Percentiles rank a stretch among this genome's conserved stretches.
Conservation (phyloP, 169 alveolate species). For the Plasmodium adleri region DNA sequence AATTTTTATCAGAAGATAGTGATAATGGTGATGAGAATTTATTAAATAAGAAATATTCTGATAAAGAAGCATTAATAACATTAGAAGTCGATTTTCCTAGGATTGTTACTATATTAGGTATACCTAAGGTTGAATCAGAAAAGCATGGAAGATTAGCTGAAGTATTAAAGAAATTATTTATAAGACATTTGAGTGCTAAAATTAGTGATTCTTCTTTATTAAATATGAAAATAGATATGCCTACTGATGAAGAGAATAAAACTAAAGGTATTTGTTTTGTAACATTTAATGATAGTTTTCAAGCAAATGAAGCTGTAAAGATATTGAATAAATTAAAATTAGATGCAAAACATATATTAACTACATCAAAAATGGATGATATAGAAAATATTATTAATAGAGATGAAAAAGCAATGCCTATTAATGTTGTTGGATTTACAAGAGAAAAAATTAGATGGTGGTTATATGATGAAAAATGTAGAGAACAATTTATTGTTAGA, state of each 20-base stretch:
- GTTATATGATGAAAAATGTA: constrained; percentile 86
- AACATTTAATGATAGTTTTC: constrained; percentile 79
- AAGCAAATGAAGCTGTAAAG: constrained; percentile 77
- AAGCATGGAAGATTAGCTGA: constrained; percentile 79
- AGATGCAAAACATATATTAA: constrained; percentile 70
- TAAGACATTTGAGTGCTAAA: constrained; percentile 75
- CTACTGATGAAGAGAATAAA: constrained; percentile 77
- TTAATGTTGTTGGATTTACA: constrained; percentile 85
- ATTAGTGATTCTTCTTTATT: constrained; percentile 78
- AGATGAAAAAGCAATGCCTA: constrained; percentile 66
- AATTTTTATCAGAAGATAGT: constrained; percentile 80
- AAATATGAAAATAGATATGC: constrained; percentile 76
- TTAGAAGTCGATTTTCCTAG: constrained; percentile 78
- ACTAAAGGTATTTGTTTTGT: constrained; percentile 80
- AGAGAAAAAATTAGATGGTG: constrained; percentile 92
- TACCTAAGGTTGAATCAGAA: constrained; percentile 79
- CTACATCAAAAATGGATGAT: constrained; percentile 72
- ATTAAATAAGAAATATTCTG: constrained; percentile 77
- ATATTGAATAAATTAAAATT: constrained; percentile 58
- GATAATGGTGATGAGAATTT: constrained; percentile 79
- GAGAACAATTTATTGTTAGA: constrained; percentile 92
- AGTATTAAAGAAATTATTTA: constrained; percentile 78
- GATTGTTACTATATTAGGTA: constrained; percentile 77
- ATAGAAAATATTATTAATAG: constrained; percentile 66
- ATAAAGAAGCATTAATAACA: constrained; percentile 79